Evolutionary conservation across 2,329 filamentous ascomycete genomes (phyloP), one percentile per base, ranked within the genome.

Genomic region (Cladophialophora exuberans): DNA sequence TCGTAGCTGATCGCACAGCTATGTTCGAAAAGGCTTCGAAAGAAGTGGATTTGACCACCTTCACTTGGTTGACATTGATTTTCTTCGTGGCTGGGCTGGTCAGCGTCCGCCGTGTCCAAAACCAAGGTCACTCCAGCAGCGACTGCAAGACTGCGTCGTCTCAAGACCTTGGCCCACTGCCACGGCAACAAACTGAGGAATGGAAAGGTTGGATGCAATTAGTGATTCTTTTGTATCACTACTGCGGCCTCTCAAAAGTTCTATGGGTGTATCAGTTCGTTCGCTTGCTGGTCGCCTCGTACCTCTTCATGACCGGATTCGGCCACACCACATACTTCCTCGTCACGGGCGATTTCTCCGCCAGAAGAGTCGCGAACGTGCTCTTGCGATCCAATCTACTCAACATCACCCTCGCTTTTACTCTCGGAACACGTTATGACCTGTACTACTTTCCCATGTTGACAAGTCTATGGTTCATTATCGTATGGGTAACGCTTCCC

Each of bases 161-260:
- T n/a, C 10, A 18, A 17, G 9, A 36, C 22, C 23, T n/a, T 7
- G 33, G 41, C 33, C 78, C 81, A 49, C 69, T 86, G 4, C 75
- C 79, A 0, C 75, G 83, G 46, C 73, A 79, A 41, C 81, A 86
- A 61, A 82, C 80, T 0, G 78, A 86, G 57, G 85, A 87, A 65
- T 85, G 83, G 78, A 87, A 86, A 69, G 85, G 85, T 2, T 80
- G 82, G 75, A 83, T 87, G 80, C 83, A 86, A 60, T 73, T 76
- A 11, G 68, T 77, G 15, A 72, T 82, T 38, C 69, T 85, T 15
- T 70, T 83, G 10, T 86, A 84, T 62, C 79, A 84, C 57, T 86
- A 83, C 66, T 80, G 81, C 28, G 76, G 79, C 17, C 79, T 77
- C 22, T 80, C 77, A 5, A 72, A 73, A 57, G 65, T 71, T 2